phyloP scores from a whole-genome alignment of 371 early-diverging fungal genomes.

The Saksenaea vasiformis region DNA sequence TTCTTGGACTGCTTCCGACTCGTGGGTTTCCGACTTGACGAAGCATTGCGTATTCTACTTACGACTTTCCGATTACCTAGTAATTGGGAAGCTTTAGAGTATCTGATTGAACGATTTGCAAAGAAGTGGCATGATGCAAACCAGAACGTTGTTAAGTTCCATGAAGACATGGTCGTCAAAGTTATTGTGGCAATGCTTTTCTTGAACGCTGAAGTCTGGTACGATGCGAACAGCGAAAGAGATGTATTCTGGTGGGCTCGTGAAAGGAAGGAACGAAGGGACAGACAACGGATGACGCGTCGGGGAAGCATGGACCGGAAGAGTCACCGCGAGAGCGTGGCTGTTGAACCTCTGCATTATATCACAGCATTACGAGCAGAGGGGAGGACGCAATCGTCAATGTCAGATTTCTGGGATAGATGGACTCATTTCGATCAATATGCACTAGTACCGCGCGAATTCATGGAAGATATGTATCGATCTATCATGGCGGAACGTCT shows the following conservation, averaged over 20 bases:
- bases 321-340: constrained; percentile 29
- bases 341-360: constrained; percentile 46
- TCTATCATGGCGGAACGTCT: constrained; percentile 53
- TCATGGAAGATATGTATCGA: constrained; percentile 53
- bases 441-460: constrained; percentile 42
- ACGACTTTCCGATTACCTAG: constrained; percentile 77
- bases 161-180: constrained; percentile 68
- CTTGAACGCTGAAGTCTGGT: constrained; percentile 88
- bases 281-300: constrained; percentile 30
- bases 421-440: constrained; percentile 53
- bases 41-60: constrained; percentile 78
- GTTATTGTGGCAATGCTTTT: constrained; percentile 84
- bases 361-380: constrained; percentile 37
- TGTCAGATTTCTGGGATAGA: constrained; percentile 45
- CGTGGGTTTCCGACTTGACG: constrained; percentile 72
- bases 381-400: constrained; percentile 24
- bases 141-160: constrained; percentile 59
- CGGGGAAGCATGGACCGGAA: constrained; percentile 36
- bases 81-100: constrained; percentile 73
- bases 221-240: constrained; percentile 54
- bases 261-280: constrained; percentile 41
- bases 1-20: constrained; percentile 81
- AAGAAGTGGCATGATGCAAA: constrained; percentile 75
- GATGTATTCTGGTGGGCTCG: constrained; percentile 55
- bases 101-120: constrained; percentile 78